Evolutionary conservation across 768 basidiomycete genomes (phyloP).

Genomic region (Hygrophoropsis aurantiaca): DNA sequence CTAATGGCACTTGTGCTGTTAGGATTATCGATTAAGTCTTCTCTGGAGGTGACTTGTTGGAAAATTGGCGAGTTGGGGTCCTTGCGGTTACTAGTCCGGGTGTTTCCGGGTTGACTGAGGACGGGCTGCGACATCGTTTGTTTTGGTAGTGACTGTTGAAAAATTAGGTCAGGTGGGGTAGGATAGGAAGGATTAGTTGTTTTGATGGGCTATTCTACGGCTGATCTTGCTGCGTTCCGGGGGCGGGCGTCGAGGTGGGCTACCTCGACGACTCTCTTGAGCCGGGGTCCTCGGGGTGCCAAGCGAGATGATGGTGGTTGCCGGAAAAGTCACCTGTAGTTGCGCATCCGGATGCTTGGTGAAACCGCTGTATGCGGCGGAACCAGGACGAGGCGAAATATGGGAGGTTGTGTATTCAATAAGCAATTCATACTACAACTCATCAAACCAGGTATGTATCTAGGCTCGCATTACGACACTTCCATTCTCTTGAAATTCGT

Average conservation of each 20-base stretch:
- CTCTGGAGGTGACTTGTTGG: neutral
- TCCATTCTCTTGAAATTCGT: too few species aligned
- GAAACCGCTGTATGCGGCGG: too few species aligned
- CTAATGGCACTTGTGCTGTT: neutral
- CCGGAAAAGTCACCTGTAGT: too few species aligned
- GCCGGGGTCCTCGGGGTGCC: slow-evolving; percentile 1
- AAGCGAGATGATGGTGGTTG: neutral
- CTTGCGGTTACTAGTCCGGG: neutral
- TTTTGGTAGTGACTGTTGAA: neutral
- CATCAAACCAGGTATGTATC: too few species aligned
- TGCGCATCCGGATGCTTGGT: too few species aligned
- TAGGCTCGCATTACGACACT: too few species aligned
- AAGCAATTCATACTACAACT: too few species aligned
- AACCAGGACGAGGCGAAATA: too few species aligned
- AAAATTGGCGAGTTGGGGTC: neutral
- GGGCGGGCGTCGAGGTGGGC: neutral
- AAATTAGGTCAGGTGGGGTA: too few species aligned
- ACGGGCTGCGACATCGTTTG: neutral
- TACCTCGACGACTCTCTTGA: neutral
- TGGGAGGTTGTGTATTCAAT: too few species aligned
- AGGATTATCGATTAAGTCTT: neutral
- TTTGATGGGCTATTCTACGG: too few species aligned
- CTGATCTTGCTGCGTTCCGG: neutral
- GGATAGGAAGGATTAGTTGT: too few species aligned
- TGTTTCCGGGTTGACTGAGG: neutral